These are phyloP conservation scores for Cymodocea nodosa DNA, from an alignment of 116 monocot genomes.

Conservation along the genomic window DNA sequence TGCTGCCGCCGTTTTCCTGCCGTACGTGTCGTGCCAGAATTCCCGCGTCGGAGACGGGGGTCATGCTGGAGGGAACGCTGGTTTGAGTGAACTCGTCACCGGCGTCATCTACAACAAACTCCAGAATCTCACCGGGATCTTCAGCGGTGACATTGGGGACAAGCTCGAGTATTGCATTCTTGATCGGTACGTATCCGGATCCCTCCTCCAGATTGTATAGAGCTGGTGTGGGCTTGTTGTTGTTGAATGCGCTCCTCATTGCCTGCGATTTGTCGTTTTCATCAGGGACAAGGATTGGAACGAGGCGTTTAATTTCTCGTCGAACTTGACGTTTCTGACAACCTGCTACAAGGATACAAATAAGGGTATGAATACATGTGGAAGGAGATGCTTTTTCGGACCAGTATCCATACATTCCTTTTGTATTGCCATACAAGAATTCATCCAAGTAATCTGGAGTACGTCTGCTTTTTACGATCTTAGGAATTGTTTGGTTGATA, in stretches of 20 bases:
- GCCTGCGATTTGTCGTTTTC: background rate
- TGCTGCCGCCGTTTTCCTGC: background rate
- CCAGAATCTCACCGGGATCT: constrained; percentile 27
- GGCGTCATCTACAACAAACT: constrained; percentile 33
- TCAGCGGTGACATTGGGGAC: constrained; percentile 19
- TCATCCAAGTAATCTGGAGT: background rate
- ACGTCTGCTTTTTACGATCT: too few relatives aligned
- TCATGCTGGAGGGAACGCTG: background rate
- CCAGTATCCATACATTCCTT: background rate
- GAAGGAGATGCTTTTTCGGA: background rate
- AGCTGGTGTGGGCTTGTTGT: too few relatives aligned
- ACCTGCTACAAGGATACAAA: constrained; percentile 28
- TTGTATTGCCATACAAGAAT: background rate
- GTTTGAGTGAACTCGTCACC: constrained; percentile 18
- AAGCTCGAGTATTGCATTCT: constrained; percentile 31
- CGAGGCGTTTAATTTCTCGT: constrained; percentile 74
- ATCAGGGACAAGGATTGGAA: constrained; percentile 72
- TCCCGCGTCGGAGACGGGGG: background rate
- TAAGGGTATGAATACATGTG: background rate
- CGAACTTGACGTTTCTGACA: constrained; percentile 47
- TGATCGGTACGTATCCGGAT: constrained; percentile 12
- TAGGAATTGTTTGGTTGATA: too few relatives aligned
- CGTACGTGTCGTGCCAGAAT: background rate
- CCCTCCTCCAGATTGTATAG: too few relatives aligned
- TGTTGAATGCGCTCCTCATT: too few relatives aligned